These are phyloP conservation scores for Kluyveromyces nonfermentans DNA, from an alignment of 805 yeast species.

Conservation along the genomic window DNA sequence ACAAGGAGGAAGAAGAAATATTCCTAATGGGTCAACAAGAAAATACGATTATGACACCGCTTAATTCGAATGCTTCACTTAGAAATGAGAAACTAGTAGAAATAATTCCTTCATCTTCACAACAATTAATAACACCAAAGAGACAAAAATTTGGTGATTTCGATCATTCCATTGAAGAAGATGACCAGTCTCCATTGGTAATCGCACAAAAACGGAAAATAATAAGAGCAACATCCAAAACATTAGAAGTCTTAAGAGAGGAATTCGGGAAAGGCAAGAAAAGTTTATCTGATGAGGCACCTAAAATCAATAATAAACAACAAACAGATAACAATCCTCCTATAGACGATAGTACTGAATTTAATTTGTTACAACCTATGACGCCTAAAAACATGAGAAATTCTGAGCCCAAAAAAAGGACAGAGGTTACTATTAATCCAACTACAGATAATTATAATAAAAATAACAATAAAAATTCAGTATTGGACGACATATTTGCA, in stretches of 20 bases:
- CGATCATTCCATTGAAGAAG: conserved; percentile 1
- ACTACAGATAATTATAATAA: conserved; percentile 9
- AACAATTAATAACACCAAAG: background rate
- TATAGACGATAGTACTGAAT: background rate
- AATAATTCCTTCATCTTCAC: background rate
- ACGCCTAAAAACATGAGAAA: background rate
- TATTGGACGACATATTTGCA: conserved; percentile 21
- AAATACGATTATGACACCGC: conserved; percentile 13
- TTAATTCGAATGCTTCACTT: conserved; percentile 8
- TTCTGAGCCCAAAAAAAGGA: background rate
- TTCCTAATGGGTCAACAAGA: conserved; percentile 2
- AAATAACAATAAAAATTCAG: conserved; percentile 18
- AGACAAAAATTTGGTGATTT: background rate
- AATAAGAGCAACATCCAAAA: conserved; percentile 13
- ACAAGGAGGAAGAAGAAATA: background rate
- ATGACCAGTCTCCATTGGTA: conserved; percentile 19
- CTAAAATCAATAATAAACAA: no score
- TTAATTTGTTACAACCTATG: background rate
- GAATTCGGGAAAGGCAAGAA: conserved; percentile 9
- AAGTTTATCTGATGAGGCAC: conserved; percentile 1
- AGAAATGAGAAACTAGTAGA: background rate
- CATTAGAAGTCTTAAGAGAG: conserved; percentile 9
- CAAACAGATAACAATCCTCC: no score
- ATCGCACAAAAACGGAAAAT: conserved; percentile 17
- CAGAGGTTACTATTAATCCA: conserved; percentile 1